Percentiles rank a stretch among this genome's conserved stretches.
Evolutionary conservation across 805 yeast genomes (phyloP).

Genomic region (Spathaspora sp.): DNA sequence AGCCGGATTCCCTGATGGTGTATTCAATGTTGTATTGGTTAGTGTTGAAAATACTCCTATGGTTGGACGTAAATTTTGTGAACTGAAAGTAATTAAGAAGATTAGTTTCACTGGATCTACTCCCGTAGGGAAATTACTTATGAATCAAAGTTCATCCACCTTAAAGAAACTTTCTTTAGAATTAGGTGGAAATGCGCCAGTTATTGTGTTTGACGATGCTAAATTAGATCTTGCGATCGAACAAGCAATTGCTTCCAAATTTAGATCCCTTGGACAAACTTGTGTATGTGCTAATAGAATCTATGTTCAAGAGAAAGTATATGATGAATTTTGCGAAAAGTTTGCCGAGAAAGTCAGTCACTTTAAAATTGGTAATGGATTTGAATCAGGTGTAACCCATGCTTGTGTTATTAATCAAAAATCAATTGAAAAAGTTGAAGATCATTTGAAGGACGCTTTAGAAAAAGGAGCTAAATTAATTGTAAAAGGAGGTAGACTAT

Average conservation of each 20-base stretch:
- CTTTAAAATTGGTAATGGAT: constrained; percentile 56
- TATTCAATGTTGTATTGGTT: constrained; percentile 46
- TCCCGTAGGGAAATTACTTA: constrained; percentile 62
- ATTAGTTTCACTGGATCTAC: constrained; percentile 81
- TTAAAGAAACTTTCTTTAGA: constrained; percentile 71
- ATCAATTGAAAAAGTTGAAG: constrained; percentile 51
- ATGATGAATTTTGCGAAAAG: constrained; percentile 54
- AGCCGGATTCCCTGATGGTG: constrained; percentile 62
- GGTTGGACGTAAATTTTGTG: constrained; percentile 51
- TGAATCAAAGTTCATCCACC: constrained; percentile 57
- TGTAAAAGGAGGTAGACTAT: constrained; percentile 49
- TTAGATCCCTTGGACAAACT: constrained; percentile 77
- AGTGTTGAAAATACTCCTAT: constrained; percentile 50
- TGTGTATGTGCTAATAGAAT: constrained; percentile 78
- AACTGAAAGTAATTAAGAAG: constrained; percentile 54
- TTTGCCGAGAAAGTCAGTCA: constrained; percentile 44
- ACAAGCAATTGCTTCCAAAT: constrained; percentile 64
- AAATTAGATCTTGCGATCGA: constrained; percentile 61
- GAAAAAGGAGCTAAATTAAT: constrained; percentile 51
- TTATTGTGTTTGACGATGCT: constrained; percentile 72
- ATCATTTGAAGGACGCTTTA: constrained; percentile 52
- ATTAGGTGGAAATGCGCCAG: constrained; percentile 81
- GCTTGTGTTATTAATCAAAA: constrained; percentile 53
- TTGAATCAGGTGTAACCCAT: constrained; percentile 48
- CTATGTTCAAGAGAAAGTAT: constrained; percentile 60